Evolutionary conservation across 371 early-diverging fungal species (phyloP), one percentile per base, ranked within the genome.

Genomic region (Umbelopsis sp.): DNA sequence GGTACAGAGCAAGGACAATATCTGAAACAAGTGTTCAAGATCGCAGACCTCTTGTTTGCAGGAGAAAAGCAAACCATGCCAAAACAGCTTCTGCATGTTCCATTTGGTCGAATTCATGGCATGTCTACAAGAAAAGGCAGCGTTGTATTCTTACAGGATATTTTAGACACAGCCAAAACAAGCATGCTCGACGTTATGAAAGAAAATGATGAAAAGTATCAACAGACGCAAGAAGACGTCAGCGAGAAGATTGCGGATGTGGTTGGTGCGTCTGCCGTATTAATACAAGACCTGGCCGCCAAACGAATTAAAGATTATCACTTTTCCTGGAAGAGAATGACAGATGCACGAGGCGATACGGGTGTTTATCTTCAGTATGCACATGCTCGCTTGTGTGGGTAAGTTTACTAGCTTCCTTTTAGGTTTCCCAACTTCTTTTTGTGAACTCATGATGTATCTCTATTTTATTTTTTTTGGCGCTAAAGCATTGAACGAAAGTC

Each of bases 311-410:
- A 97, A 82, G 96, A 97, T 73, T 99, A 99, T 75, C 90, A 89
- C 25, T 99, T 99, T 81, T 88, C 93, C 70, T 96, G 96, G 94
- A 88, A 92, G 71, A 89, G 96, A 50, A 97, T 98, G 92, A 89
- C 95, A 29, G 91, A 93, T 71, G 91, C 95, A 64, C 93, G 93
- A 64, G 99, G 99, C 44, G 96, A 96, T 78, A 99, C 99, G 1
- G 99, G 99, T 3, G 95, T 99, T 8, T 99, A 97, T 80, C 78
- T 99, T 10, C 99, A 99, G 83, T 99, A 93, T 77, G 93, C 97
- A 16, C 93, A 97, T 80, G 93, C 97, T 12, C 91, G 96, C 45
- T 85, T 94, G 5, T 94, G 94, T 77, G 86, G 88, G 83, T 85
- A 75, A 72, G 78, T 38, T 22, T 3, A 12, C 22, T 24, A 22